A percentile compares a stretch with the other conserved stretches of the same genome.
phyloP scores from a whole-genome alignment of 164 flowering plant genomes.

The Vitis labrusca region DNA sequence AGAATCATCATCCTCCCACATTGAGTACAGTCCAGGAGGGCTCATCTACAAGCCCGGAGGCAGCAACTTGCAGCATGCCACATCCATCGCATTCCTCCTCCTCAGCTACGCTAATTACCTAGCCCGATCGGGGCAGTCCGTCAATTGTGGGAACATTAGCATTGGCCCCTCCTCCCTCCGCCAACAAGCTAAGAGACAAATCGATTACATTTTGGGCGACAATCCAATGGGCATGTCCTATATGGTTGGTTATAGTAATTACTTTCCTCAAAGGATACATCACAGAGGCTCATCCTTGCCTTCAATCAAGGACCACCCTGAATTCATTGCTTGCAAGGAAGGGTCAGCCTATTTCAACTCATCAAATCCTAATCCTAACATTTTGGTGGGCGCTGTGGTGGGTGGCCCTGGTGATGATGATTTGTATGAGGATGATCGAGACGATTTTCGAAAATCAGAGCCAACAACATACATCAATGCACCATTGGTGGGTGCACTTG shows the following conservation, averaged over 20 bases:
- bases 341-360: conserved; percentile 79
- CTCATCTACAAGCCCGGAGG: conserved; percentile 91
- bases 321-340: conserved; percentile 67
- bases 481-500: conserved; percentile 84
- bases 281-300: conserved; percentile 93
- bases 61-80: conserved; percentile 88
- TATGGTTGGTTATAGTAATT: conserved; percentile 81
- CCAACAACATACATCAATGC: conserved; percentile 98
- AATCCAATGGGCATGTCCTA: conserved; percentile 84
- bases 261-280: conserved; percentile 76
- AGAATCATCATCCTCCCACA: conserved; percentile 71
- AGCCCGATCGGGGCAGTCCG: conserved; percentile 47
- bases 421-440: conserved; percentile 67
- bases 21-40: conserved; percentile 84
- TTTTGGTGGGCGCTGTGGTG: conserved; percentile 69
- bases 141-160: conserved; percentile 58
- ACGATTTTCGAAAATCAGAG: conserved; percentile 75
- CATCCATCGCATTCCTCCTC: conserved; percentile 86
- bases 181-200: conserved; percentile 66
- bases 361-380: conserved; percentile 69
- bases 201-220: conserved; percentile 81
- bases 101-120: conserved; percentile 80
- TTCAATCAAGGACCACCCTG: conserved; percentile 69
- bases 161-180: conserved; percentile 59
- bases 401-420: conserved; percentile 94